Percentiles rank a stretch among this genome's conserved stretches.
Evolutionary conservation across 176 grass and related monocot species (phyloP).

Genomic region (Melocanna baccifera): DNA sequence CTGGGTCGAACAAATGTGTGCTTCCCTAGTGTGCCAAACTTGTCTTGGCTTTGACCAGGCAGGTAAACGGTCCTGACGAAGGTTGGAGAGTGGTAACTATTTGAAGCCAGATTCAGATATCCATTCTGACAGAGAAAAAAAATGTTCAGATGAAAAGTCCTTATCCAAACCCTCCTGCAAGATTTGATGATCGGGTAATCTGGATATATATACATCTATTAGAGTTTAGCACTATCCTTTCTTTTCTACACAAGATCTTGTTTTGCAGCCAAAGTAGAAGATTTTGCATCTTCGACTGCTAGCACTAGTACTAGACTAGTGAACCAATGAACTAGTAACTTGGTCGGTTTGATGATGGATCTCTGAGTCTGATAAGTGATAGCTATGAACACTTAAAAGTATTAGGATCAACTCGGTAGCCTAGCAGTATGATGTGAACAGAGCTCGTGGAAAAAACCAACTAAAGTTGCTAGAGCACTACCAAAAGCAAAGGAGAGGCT

Average conservation of each 20-base stretch:
- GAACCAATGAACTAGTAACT: neutral
- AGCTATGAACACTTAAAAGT: neutral
- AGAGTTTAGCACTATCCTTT: neutral
- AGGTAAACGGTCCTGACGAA: neutral
- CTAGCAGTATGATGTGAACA: neutral
- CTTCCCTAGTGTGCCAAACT: neutral
- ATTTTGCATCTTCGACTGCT: neutral
- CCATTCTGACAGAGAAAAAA: neutral
- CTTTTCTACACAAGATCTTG: neutral
- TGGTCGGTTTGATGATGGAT: neutral
- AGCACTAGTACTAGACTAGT: neutral
- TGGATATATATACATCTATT: neutral
- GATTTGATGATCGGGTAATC: neutral
- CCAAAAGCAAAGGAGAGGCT: constrained; percentile 41
- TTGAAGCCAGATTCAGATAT: neutral
- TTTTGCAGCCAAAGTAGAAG: neutral
- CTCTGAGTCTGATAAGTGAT: neutral
- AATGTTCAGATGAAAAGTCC: neutral
- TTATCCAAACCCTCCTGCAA: neutral
- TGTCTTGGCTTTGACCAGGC: neutral
- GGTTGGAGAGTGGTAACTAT: neutral
- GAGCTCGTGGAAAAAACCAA: neutral
- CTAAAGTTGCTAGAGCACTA: constrained; percentile 43
- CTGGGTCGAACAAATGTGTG: neutral
- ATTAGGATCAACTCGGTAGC: neutral